Conservation (phyloP, 768 basidiomycete genomes). For the Fistulinella prunicolor region DNA sequence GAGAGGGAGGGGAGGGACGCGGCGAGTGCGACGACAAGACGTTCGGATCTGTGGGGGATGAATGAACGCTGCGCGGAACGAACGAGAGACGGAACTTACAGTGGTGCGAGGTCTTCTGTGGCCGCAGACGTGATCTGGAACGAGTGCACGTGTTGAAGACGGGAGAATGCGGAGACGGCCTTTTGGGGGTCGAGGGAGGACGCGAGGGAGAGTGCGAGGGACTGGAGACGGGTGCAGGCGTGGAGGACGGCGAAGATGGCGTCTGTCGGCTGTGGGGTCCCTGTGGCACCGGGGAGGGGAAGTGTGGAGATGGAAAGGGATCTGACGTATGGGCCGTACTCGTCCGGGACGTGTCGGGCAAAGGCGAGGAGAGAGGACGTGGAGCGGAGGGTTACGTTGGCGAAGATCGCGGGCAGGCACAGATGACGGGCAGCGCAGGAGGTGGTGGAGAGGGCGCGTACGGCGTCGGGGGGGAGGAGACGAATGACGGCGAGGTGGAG, state of each 20-base stretch:
- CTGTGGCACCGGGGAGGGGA: slow-evolving; percentile 35
- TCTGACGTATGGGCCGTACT: slow-evolving; percentile 51
- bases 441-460: slow-evolving; percentile 47
- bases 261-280: slow-evolving; percentile 39
- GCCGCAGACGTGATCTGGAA: slow-evolving; percentile 26
- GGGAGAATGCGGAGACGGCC: slow-evolving; percentile 23
- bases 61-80: neutral
- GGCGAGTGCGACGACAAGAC: slow-evolving; percentile 67
- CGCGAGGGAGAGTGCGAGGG: slow-evolving; percentile 29
- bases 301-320: slow-evolving; percentile 48
- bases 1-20: slow-evolving; percentile 53
- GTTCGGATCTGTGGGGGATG: slow-evolving; percentile 40
- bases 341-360: slow-evolving; percentile 52
- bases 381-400: slow-evolving; percentile 49
- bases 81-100: slow-evolving; percentile 31
- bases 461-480: slow-evolving; percentile 43
- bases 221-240: slow-evolving; percentile 43
- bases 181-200: slow-evolving; percentile 18
- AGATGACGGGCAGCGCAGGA: slow-evolving; percentile 49
- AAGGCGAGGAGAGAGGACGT: slow-evolving; percentile 50
- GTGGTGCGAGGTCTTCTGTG: slow-evolving; percentile 33
- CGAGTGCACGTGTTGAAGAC: slow-evolving; percentile 14
- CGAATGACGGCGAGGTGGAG: slow-evolving; percentile 60
- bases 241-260: slow-evolving; percentile 49
- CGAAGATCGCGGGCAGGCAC: slow-evolving; percentile 59